Percentiles rank a stretch among this genome's conserved stretches.
phyloP scores from a whole-genome alignment of 2,329 filamentous ascomycete species.

The Fusarium decemcellulare region DNA sequence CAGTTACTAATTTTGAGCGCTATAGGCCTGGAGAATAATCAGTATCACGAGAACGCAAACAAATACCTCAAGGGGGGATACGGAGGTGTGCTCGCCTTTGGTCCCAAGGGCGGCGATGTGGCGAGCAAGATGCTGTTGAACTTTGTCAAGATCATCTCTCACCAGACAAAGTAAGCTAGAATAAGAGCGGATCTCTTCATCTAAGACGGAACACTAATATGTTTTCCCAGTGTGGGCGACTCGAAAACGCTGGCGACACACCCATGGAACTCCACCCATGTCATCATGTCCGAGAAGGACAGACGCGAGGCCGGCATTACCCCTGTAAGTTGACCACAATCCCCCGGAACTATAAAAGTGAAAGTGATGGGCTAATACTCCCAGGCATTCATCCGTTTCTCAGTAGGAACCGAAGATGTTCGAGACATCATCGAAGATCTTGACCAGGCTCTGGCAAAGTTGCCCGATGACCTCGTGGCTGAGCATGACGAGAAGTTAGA shows the following conservation, averaged over 20 bases:
- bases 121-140: background rate
- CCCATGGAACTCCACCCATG: slow-evolving; percentile 80
- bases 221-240: slow-evolving; percentile 67
- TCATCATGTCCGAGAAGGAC: slow-evolving; percentile 78
- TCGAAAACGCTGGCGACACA: slow-evolving; percentile 81
- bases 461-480: background rate
- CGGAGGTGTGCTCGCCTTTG: slow-evolving; percentile 80
- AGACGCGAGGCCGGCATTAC: slow-evolving; percentile 76
- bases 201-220: slow-evolving; percentile 68
- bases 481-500: background rate
- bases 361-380: background rate
- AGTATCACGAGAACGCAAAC: slow-evolving; percentile 74
- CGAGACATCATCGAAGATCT: slow-evolving; percentile 82
- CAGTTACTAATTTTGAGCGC: background rate
- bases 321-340: slow-evolving; percentile 18
- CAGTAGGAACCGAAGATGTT: slow-evolving; percentile 73
- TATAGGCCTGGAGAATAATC: slow-evolving; percentile 56
- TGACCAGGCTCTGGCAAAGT: slow-evolving; percentile 61
- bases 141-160: background rate
- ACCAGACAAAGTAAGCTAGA: slow-evolving; percentile 40
- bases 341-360: background rate
- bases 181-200: slow-evolving; percentile 70
- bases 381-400: slow-evolving; percentile 42
- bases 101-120: slow-evolving; percentile 46
- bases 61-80: slow-evolving; percentile 78